Conservation (phyloP, 306 rosid genomes). For the Delonix regia region DNA sequence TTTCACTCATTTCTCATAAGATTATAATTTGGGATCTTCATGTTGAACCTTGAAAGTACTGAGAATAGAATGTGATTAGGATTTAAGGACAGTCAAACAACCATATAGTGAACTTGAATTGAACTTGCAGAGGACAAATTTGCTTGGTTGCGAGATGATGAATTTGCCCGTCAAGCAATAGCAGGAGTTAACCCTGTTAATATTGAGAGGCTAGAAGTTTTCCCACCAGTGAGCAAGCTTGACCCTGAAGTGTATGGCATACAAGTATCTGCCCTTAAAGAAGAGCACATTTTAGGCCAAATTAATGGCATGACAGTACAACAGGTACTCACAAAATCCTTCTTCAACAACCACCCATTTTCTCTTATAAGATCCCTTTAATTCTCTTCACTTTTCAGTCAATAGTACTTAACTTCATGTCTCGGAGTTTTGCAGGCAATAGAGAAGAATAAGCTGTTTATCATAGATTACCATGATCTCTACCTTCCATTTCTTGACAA, state of each 20-base stretch:
- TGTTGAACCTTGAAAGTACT: background rate
- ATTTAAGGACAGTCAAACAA: background rate
- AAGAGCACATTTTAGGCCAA: constrained; percentile 78
- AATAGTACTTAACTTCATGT: background rate
- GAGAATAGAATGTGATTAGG: too few relatives aligned
- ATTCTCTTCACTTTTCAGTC: background rate
- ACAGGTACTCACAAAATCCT: constrained; percentile 52
- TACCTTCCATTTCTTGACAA: constrained; percentile 84
- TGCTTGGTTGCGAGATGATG: constrained; percentile 93
- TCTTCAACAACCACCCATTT: background rate
- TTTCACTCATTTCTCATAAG: too few relatives aligned
- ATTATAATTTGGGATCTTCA: too few relatives aligned
- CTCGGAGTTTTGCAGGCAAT: constrained; percentile 59
- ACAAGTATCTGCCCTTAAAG: constrained; percentile 76
- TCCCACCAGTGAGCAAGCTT: constrained; percentile 88
- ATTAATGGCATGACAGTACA: constrained; percentile 89
- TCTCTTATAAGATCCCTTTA: background rate
- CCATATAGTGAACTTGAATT: background rate
- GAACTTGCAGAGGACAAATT: constrained; percentile 83
- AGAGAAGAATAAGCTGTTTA: constrained; percentile 67
- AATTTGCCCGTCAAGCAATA: constrained; percentile 87
- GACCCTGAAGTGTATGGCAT: constrained; percentile 78
- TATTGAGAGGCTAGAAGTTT: constrained; percentile 75
- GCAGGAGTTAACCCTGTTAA: constrained; percentile 90
- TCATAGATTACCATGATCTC: constrained; percentile 80